A percentile compares a stretch with the other conserved stretches of the same genome.
These are phyloP conservation scores for Colletotrichum siamense DNA, from an alignment of 2,329 filamentous ascomycete species.

Conservation along the genomic window DNA sequence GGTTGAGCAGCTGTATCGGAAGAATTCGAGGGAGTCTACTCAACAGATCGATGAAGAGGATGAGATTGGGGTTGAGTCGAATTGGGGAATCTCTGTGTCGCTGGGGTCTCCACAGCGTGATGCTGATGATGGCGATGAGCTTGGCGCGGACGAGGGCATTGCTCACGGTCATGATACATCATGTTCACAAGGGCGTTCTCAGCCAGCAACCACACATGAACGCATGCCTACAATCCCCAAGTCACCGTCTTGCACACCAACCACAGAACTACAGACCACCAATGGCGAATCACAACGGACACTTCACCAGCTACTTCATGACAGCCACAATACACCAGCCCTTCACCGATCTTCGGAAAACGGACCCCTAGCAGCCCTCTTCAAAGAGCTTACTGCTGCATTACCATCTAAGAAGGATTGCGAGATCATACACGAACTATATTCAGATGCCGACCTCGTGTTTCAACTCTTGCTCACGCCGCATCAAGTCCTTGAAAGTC, in stretches of 20 bases:
- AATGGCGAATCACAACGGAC: neutral
- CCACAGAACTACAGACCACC: neutral
- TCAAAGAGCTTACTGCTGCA: conserved; percentile 22
- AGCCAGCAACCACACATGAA: neutral
- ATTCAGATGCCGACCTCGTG: conserved; percentile 21
- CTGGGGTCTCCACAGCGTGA: neutral
- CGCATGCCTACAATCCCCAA: rapidly evolving
- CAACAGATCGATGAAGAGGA: neutral
- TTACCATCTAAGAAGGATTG: conserved; percentile 25
- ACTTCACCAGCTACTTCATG: neutral
- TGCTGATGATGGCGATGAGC: neutral
- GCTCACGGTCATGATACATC: neutral
- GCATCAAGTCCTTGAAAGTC: conserved; percentile 5
- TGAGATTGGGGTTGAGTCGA: rapidly evolving
- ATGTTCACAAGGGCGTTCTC: neutral
- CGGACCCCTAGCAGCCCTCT: neutral
- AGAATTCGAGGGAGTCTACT: neutral
- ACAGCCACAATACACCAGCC: neutral
- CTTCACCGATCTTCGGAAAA: conserved; percentile 16
- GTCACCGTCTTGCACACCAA: neutral
- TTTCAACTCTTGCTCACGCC: conserved; percentile 30
- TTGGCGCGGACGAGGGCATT: neutral
- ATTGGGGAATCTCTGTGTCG: neutral
- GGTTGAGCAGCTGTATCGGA: conserved; percentile 31
- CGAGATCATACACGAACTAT: conserved; percentile 17